Percentiles rank a stretch among this genome's conserved stretches.
phyloP scores from a whole-genome alignment of 768 basidiomycete genomes.

The Tricholoma sp. region DNA sequence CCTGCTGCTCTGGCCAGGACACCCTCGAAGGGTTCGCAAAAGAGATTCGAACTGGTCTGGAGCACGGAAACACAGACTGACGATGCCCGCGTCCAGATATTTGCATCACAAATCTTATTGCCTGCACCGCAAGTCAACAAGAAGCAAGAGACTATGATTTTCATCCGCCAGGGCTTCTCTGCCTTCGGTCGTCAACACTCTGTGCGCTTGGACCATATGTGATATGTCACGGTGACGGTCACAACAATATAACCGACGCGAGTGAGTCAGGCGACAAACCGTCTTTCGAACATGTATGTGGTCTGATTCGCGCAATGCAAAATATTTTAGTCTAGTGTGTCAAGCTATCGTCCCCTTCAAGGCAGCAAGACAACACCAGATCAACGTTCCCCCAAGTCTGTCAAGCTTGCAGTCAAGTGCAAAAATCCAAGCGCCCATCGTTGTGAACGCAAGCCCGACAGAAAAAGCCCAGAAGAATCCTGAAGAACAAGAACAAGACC shows the following conservation, averaged over 20 bases:
- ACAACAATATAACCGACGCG: not conserved
- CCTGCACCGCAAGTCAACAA: too few species aligned
- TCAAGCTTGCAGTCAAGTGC: not conserved
- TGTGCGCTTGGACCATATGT: constrained; percentile 2
- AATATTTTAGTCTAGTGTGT: not conserved
- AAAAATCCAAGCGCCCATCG: not conserved
- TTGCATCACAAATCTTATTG: too few species aligned
- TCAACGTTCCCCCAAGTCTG: not conserved
- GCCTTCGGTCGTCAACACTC: not conserved
- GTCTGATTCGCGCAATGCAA: not conserved
- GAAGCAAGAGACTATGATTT: not conserved
- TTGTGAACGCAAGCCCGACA: not conserved
- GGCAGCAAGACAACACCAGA: not conserved
- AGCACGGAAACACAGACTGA: not conserved
- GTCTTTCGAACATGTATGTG: not conserved
- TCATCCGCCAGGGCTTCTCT: not conserved
- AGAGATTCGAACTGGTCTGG: not conserved
- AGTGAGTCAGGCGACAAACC: not conserved
- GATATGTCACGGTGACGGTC: not conserved
- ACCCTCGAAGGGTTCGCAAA: not conserved
- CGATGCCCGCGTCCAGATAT: too few species aligned
- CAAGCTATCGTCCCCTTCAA: not conserved
- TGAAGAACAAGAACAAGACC: not conserved
- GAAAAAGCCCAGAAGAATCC: not conserved
- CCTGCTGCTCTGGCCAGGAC: not conserved